These are phyloP conservation scores for Furcasterigmium furcatum DNA, from an alignment of 2,329 filamentous ascomycete species.

Conservation along the genomic window DNA sequence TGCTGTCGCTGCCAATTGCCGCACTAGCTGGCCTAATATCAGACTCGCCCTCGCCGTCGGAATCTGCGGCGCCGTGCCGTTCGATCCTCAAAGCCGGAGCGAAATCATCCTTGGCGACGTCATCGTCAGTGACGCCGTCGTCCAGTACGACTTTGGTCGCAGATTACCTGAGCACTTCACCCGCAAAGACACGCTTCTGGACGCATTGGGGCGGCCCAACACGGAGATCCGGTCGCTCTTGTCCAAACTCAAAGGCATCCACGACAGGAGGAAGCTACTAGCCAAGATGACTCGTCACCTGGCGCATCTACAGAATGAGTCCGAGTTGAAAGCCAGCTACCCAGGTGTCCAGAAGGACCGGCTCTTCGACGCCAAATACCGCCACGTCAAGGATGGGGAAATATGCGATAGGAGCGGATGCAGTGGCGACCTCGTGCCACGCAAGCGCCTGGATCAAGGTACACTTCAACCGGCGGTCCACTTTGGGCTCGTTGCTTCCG, in stretches of 20 bases:
- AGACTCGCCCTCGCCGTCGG: slow-evolving; percentile 16
- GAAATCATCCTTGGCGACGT: slow-evolving; percentile 21
- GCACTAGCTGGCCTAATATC: slow-evolving; percentile 13
- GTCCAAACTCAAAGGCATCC: slow-evolving; percentile 18
- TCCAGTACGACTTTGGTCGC: slow-evolving; percentile 25
- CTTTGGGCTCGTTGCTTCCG: slow-evolving; percentile 33
- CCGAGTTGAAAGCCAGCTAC: no score
- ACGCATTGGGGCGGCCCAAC: slow-evolving; percentile 15
- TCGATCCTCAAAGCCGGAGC: neutral
- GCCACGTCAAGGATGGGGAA: slow-evolving; percentile 9
- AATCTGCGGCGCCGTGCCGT: slow-evolving; percentile 23
- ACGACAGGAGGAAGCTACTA: slow-evolving; percentile 5
- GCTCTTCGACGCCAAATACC: slow-evolving; percentile 13
- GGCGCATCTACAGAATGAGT: no score
- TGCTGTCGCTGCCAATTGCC: slow-evolving; percentile 7
- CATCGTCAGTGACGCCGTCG: slow-evolving; percentile 20
- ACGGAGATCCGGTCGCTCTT: slow-evolving; percentile 15
- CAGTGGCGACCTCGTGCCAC: neutral
- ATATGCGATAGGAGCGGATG: slow-evolving; percentile 7
- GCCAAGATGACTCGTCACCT: slow-evolving; percentile 3
- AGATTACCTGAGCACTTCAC: slow-evolving; percentile 15
- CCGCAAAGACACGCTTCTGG: slow-evolving; percentile 15
- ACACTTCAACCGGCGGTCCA: slow-evolving; percentile 21
- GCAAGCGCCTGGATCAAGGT: slow-evolving; percentile 10
- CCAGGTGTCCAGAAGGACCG: slow-evolving; percentile 11